phyloP scores from a whole-genome alignment of 371 early-diverging fungal species.

The Chytridium lagenaria region DNA sequence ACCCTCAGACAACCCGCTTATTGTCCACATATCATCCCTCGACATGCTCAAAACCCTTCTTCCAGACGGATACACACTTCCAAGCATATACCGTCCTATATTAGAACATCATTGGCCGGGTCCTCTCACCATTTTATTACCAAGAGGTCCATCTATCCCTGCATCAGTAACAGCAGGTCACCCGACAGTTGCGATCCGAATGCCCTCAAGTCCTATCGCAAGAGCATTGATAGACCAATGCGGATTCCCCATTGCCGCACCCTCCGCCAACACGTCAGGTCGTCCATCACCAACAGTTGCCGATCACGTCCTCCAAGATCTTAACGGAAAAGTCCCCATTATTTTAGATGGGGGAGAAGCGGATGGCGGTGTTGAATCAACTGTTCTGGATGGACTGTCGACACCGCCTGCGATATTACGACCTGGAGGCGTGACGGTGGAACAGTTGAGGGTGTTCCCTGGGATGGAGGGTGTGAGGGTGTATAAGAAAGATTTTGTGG shows the following conservation, averaged over 20 bases:
- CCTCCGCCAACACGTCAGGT: conserved; percentile 99
- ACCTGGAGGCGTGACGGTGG: conserved; percentile 97
- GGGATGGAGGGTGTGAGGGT: conserved; percentile 70
- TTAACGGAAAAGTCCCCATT: conserved; percentile 81
- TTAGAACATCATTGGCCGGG: conserved; percentile 96
- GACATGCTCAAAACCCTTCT: conserved; percentile 73
- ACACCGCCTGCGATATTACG: conserved; percentile 85
- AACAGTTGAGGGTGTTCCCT: conserved; percentile 61
- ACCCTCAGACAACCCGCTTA: conserved; percentile 98
- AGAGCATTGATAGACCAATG: conserved; percentile 85
- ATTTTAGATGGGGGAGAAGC: conserved; percentile 96
- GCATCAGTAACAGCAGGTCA: conserved; percentile 85
- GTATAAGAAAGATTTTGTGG: conserved; percentile 80
- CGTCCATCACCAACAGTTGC: conserved; percentile 96
- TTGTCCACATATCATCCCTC: conserved; percentile 94
- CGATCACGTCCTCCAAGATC: conserved; percentile 89
- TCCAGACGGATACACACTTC: conserved; percentile 51
- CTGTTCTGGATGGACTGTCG: conserved; percentile 87
- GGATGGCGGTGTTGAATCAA: conserved; percentile 94
- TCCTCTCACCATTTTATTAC: conserved; percentile 94
- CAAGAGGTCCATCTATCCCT: conserved; percentile 72
- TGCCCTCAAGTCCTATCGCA: conserved; percentile 93
- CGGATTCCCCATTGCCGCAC: conserved; percentile 97
- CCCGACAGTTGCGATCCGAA: conserved; percentile 92
- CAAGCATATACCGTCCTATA: conserved; percentile 67